Evolutionary conservation across 148 eudicot species (phyloP).

Genomic region (Salicornia ramosissima): DNA sequence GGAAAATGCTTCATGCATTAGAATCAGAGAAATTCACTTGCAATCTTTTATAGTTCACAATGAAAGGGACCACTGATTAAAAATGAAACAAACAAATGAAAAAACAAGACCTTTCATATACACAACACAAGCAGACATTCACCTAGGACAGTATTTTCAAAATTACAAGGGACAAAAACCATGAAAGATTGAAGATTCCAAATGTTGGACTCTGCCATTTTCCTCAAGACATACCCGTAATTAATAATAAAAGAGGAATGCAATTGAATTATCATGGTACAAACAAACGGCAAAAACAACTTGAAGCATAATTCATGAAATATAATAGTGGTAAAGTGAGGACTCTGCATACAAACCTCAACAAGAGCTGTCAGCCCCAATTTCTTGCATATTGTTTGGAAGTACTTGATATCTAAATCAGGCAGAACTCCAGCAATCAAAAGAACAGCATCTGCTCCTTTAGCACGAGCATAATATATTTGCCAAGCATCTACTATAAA

Average conservation of each 20-base stretch:
- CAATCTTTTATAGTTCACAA: not conserved
- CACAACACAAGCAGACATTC: not conserved
- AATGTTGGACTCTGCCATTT: not conserved
- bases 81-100: not conserved
- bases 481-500: slow-evolving; percentile 94
- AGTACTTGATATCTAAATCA: slow-evolving; percentile 67
- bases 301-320: not conserved
- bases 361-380: slow-evolving; percentile 75
- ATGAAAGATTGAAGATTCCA: not conserved
- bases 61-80: not conserved
- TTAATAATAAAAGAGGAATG: not conserved
- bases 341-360: slow-evolving; percentile 51
- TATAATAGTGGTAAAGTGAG: not conserved
- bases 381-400: slow-evolving; percentile 65
- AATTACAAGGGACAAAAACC: not conserved
- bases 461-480: slow-evolving; percentile 78
- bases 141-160: not conserved
- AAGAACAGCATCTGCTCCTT: slow-evolving; percentile 94
- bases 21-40: not conserved
- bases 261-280: not conserved
- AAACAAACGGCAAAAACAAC: not conserved
- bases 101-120: not conserved
- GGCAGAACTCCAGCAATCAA: slow-evolving; percentile 82
- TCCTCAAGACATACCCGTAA: not conserved
- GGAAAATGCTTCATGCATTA: not conserved